Percentiles rank a stretch among this genome's conserved stretches.
Evolutionary conservation across 2,329 filamentous ascomycete genomes (phyloP).

Genomic region (Ascocoryne sarcoides): DNA sequence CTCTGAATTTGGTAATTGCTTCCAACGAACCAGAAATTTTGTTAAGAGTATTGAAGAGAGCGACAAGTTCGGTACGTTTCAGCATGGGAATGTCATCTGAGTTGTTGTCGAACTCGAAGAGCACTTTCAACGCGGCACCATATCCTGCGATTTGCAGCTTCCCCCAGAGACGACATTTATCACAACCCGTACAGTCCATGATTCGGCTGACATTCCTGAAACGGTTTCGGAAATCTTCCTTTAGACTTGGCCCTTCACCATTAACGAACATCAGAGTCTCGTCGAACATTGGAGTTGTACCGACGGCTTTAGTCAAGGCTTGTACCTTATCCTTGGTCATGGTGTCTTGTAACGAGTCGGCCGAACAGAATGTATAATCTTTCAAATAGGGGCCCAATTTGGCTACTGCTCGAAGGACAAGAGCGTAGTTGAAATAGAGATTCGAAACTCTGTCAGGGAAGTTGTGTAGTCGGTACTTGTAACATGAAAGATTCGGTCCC

Average conservation of each 20-base stretch:
- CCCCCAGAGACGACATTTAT: slow-evolving; percentile 97
- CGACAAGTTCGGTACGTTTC: slow-evolving; percentile 84
- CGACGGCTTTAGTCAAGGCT: slow-evolving; percentile 64
- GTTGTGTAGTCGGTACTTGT: slow-evolving; percentile 73
- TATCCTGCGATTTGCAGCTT: slow-evolving; percentile 95
- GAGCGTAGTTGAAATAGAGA: slow-evolving; percentile 97
- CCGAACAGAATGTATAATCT: slow-evolving; percentile 85
- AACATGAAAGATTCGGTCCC: slow-evolving; percentile 85
- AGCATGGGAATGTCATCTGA: slow-evolving; percentile 58
- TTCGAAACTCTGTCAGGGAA: slow-evolving; percentile 91
- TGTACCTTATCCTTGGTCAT: slow-evolving; percentile 75
- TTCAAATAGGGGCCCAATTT: slow-evolving; percentile 77
- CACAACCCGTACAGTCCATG: slow-evolving; percentile 98
- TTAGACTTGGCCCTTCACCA: slow-evolving; percentile 65
- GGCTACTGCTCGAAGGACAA: slow-evolving; percentile 83
- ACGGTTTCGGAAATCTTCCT: slow-evolving; percentile 94
- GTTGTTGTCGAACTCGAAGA: slow-evolving; percentile 77
- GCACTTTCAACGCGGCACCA: slow-evolving; percentile 85
- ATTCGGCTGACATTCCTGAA: slow-evolving; percentile 94
- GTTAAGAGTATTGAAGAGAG: slow-evolving; percentile 88
- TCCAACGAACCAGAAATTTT: slow-evolving; percentile 74
- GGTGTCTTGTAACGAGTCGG: slow-evolving; percentile 69
- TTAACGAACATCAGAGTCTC: slow-evolving; percentile 92
- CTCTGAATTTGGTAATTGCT: slow-evolving; percentile 63
- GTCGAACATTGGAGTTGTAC: slow-evolving; percentile 77